Evolutionary conservation across 495 filamentous ascomycete species (phyloP).

Genomic region (Haplographium delicatum): DNA sequence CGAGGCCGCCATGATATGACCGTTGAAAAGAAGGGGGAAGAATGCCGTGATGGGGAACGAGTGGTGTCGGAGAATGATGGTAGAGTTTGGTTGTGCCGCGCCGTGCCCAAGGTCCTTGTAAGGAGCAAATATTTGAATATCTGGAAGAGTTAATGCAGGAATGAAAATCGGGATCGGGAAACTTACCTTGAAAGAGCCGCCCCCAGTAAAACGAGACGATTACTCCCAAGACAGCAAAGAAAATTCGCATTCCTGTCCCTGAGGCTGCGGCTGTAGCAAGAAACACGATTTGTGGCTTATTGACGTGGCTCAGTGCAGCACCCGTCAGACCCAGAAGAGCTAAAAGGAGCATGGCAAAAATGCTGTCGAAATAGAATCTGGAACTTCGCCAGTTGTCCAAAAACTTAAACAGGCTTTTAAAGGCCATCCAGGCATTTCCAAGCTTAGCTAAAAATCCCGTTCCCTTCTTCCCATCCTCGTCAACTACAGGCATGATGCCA

Average conservation of each 20-base stretch:
- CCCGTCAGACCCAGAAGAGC: slow-evolving; percentile 5
- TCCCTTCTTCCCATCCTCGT: not conserved
- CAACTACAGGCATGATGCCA: slow-evolving; percentile 25
- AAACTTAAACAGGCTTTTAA: slow-evolving; percentile 7
- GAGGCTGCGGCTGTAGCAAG: slow-evolving; percentile 8
- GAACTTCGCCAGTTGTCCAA: slow-evolving; percentile 19
- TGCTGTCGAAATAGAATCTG: slow-evolving; percentile 8
- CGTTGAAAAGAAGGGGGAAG: slow-evolving; percentile 21
- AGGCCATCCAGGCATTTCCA: not conserved
- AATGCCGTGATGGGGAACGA: slow-evolving; percentile 27
- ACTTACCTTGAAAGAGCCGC: slow-evolving; percentile 7
- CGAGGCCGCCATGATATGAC: slow-evolving; percentile 21
- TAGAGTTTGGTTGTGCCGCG: slow-evolving; percentile 16
- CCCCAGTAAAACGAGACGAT: slow-evolving; percentile 8
- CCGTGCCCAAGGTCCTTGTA: slow-evolving; percentile 9
- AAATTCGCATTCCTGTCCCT: slow-evolving; percentile 12
- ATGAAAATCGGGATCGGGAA: not conserved
- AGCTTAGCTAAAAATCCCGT: slow-evolving; percentile 4
- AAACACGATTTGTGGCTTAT: slow-evolving; percentile 7
- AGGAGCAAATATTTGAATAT: slow-evolving; percentile 9
- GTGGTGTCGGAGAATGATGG: slow-evolving; percentile 24
- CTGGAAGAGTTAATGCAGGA: not conserved
- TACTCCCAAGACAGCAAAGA: slow-evolving; percentile 7
- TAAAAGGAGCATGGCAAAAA: slow-evolving; percentile 7
- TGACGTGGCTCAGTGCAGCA: slow-evolving; percentile 1